phyloP scores from a whole-genome alignment of 495 filamentous ascomycete genomes.

The Saxophila tyrrhenica region DNA sequence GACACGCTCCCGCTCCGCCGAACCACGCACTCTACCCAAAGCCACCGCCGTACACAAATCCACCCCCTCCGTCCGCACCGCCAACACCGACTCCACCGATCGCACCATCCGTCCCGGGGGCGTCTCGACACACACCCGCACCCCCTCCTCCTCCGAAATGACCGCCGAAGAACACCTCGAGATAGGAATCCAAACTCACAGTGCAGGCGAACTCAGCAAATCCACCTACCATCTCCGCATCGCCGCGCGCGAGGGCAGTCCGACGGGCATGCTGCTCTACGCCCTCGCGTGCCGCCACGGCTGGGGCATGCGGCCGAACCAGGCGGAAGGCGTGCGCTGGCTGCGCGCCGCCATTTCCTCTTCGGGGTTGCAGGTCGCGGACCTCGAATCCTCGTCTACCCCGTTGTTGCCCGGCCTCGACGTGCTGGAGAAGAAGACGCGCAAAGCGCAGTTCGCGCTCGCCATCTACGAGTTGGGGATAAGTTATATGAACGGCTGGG shows the following conservation, averaged over 20 bases:
- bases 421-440: conserved; percentile 56
- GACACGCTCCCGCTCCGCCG: conserved; percentile 8
- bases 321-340: conserved; percentile 81
- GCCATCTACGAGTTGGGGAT: conserved; percentile 93
- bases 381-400: conserved; percentile 47
- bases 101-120: conserved; percentile 22
- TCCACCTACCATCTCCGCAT: conserved; percentile 92
- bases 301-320: conserved; percentile 93
- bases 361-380: conserved; percentile 69
- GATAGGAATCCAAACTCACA: conserved; percentile 79
- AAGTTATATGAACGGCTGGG: conserved; percentile 98
- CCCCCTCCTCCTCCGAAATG: conserved; percentile 42
- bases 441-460: conserved; percentile 83
- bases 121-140: conserved; percentile 20
- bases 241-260: conserved; percentile 72
- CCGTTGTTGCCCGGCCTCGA: too few species aligned
- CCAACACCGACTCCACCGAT: conserved; percentile 38
- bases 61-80: conserved; percentile 38
- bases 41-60: conserved; percentile 4
- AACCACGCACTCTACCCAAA: neutral
- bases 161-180: conserved; percentile 77
- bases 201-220: conserved; percentile 72
- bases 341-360: conserved; percentile 77
- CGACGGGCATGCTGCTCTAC: conserved; percentile 91
- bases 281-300: conserved; percentile 94